Evolutionary conservation across 2,329 filamentous ascomycete genomes (phyloP).

Genomic region (Diplocarpon mali): DNA sequence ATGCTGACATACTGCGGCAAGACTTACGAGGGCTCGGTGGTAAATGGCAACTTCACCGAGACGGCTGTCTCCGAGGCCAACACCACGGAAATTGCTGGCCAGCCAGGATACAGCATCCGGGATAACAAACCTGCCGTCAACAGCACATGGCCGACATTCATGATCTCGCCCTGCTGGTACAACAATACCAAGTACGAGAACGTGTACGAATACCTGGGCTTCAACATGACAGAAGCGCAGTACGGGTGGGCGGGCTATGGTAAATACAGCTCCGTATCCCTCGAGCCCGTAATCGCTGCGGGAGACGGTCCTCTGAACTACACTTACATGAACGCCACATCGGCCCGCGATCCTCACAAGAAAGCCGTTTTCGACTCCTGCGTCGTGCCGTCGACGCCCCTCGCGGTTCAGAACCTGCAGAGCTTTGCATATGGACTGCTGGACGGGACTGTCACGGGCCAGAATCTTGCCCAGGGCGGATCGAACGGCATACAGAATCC

Average conservation of each 20-base stretch:
- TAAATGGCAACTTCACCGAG: not conserved
- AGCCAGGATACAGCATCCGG: not conserved
- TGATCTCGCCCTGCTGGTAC: constrained; percentile 2
- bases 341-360: not conserved
- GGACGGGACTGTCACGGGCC: not conserved
- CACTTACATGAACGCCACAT: not conserved
- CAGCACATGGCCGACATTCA: not conserved
- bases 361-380: constrained; percentile 4
- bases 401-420: not conserved
- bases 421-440: not conserved
- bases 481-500: not conserved
- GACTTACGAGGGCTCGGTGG: constrained; percentile 1
- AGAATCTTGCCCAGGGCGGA: not conserved
- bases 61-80: not conserved
- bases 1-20: not conserved
- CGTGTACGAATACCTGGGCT: not conserved
- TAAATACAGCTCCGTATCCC: too few species aligned
- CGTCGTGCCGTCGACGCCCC: not conserved
- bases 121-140: not conserved
- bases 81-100: not conserved
- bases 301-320: not conserved
- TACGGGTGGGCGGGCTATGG: not conserved
- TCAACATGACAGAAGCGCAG: constrained; percentile 1
- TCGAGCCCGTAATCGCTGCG: not conserved
- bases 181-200: constrained; percentile 2